phyloP scores from a whole-genome alignment of 371 early-diverging fungal species.

The Mortierella sp. region DNA sequence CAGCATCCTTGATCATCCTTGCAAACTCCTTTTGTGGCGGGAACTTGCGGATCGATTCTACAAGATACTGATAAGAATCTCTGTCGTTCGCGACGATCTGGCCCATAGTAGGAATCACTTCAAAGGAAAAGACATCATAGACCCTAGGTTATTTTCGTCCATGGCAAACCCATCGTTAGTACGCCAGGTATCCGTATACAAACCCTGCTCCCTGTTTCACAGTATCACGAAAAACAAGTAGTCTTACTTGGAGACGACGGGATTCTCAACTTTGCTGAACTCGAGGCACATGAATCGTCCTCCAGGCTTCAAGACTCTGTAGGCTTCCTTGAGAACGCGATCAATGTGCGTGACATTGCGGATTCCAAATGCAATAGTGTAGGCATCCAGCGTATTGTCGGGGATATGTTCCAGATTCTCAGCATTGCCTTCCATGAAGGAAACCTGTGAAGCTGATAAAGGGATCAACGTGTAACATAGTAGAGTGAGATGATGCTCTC shows the following conservation, averaged over 20 bases:
- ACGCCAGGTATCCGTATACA: not conserved
- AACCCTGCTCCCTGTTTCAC: too few species aligned
- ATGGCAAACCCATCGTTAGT: too few species aligned
- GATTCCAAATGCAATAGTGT: conserved; percentile 97
- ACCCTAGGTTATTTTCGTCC: too few species aligned
- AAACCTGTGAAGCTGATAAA: conserved; percentile 65
- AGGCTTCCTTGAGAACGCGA: conserved; percentile 87
- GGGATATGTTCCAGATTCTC: conserved; percentile 83
- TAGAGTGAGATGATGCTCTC: not conserved
- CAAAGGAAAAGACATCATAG: conserved; percentile 94
- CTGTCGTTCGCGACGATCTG: conserved; percentile 91
- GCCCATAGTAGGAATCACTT: conserved; percentile 93
- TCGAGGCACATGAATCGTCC: conserved; percentile 96
- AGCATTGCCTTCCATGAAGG: conserved; percentile 90
- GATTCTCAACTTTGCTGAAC: conserved; percentile 92
- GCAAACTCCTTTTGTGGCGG: conserved; percentile 93
- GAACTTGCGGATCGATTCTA: conserved; percentile 97
- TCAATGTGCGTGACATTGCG: conserved; percentile 97
- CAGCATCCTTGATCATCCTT: conserved; percentile 88
- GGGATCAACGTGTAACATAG: not conserved
- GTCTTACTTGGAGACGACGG: conserved; percentile 81
- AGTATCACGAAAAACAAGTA: conserved; percentile 19
- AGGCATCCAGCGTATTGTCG: conserved; percentile 87
- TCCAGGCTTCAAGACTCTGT: conserved; percentile 94
- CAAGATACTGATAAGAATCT: conserved; percentile 96